Evolutionary conservation across 176 grass and related monocot species (phyloP).

Genomic region (Juncus inflexus): DNA sequence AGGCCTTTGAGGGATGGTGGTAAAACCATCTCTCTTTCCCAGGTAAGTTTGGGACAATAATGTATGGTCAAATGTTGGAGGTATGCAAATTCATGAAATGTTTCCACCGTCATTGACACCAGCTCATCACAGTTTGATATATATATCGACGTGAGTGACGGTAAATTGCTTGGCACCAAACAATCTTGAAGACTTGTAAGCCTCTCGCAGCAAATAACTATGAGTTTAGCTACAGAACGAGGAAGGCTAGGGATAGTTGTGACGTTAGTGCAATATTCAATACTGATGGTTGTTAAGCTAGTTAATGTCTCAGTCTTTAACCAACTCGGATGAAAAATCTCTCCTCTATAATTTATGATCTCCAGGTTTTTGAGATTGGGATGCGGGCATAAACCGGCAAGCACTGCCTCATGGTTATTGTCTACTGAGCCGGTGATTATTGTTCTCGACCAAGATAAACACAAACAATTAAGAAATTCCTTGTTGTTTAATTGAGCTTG

Average conservation of each 20-base stretch:
- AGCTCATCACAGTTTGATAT: background rate
- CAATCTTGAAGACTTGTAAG: constrained; percentile 10
- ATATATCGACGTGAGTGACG: background rate
- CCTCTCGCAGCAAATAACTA: background rate
- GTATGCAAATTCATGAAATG: too few species aligned
- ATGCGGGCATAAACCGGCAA: constrained; percentile 23
- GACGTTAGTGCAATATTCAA: background rate
- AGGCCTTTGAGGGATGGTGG: constrained; percentile 20
- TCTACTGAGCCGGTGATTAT: too few species aligned
- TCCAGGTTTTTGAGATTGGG: constrained; percentile 12
- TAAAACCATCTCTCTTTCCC: constrained; percentile 2
- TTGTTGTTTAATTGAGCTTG: constrained; percentile 14
- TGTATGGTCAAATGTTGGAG: background rate
- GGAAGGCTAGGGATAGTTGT: background rate
- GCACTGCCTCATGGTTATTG: background rate
- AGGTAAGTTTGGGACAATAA: constrained; percentile 6
- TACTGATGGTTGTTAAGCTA: background rate
- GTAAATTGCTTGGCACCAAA: constrained; percentile 1
- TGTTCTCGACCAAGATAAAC: background rate
- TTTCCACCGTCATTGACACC: background rate
- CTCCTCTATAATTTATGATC: background rate
- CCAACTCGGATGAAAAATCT: constrained; percentile 12
- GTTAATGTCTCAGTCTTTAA: background rate
- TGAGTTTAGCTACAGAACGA: background rate
- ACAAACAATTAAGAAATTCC: background rate